These are phyloP conservation scores for Euphrasia confusa DNA, from an alignment of 257 asterid genomes.

Conservation along the genomic window DNA sequence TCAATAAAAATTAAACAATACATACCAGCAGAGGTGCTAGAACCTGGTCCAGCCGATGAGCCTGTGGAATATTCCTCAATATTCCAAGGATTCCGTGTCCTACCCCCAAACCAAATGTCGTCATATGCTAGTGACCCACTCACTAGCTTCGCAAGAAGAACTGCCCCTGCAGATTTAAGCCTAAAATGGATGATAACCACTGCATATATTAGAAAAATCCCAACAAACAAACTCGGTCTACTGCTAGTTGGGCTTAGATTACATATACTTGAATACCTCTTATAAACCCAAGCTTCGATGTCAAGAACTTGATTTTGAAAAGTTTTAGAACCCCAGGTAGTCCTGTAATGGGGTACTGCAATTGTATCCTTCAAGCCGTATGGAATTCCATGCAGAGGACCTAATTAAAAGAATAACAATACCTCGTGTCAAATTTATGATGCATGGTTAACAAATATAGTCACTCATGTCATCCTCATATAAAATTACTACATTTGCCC, in stretches of 20 bases:
- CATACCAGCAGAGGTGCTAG: conserved; percentile 83
- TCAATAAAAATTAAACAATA: background rate
- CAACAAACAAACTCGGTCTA: background rate
- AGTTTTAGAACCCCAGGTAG: conserved; percentile 87
- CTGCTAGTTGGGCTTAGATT: background rate
- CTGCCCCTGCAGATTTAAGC: conserved; percentile 83
- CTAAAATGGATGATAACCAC: conserved; percentile 32
- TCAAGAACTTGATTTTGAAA: conserved; percentile 75
- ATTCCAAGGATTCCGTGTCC: conserved; percentile 98
- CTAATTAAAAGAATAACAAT: conserved; percentile 27
- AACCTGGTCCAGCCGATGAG: conserved; percentile 95
- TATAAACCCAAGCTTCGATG: conserved; percentile 92
- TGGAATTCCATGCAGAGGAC: conserved; percentile 96
- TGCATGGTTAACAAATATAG: background rate
- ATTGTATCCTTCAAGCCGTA: conserved; percentile 90
- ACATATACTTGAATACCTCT: conserved; percentile 36
- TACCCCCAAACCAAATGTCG: conserved; percentile 95
- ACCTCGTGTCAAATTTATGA: background rate
- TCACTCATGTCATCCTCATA: background rate
- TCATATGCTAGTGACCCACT: conserved; percentile 88
- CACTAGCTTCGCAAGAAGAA: conserved; percentile 81
- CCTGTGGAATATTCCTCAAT: conserved; percentile 91
- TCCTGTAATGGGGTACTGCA: conserved; percentile 84
- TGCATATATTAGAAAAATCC: background rate
- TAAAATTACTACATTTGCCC: background rate